Evolutionary conservation across 2,329 filamentous ascomycete genomes (phyloP).

Genomic region (Cladosporium sp.): DNA sequence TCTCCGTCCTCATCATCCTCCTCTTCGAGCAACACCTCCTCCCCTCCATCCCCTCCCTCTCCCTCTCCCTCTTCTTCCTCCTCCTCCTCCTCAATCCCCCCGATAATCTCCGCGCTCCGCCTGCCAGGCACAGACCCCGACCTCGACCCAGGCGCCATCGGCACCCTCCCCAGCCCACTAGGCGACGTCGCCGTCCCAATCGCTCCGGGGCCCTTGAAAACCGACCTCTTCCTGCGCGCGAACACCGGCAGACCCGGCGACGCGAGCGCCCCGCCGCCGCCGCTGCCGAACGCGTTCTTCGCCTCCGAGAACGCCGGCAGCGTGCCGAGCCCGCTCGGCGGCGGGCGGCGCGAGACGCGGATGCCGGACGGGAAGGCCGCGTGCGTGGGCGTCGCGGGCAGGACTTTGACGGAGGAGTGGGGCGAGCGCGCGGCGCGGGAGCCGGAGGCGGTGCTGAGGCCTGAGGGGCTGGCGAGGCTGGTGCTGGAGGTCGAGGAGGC

Average conservation of each 20-base stretch:
- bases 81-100: slow-evolving; percentile 35
- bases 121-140: slow-evolving; percentile 59
- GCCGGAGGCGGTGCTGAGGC: slow-evolving; percentile 47
- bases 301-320: slow-evolving; percentile 25
- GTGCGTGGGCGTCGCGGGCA: slow-evolving; percentile 77
- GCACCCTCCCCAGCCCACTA: slow-evolving; percentile 18
- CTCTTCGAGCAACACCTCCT: slow-evolving; percentile 1
- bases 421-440: slow-evolving; percentile 64
- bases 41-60: slow-evolving; percentile 4
- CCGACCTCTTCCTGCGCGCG: slow-evolving; percentile 70
- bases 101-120: slow-evolving; percentile 68
- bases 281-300: slow-evolving; percentile 18
- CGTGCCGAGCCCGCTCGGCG: slow-evolving; percentile 26
- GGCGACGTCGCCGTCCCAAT: slow-evolving; percentile 40
- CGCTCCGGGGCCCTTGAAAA: slow-evolving; percentile 67
- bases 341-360: slow-evolving; percentile 48
- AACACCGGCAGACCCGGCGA: slow-evolving; percentile 61
- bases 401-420: slow-evolving; percentile 88
- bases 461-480: slow-evolving; percentile 49
- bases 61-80: slow-evolving; percentile 22
- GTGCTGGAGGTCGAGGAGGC: slow-evolving; percentile 85
- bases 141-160: slow-evolving; percentile 17
- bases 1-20: slow-evolving; percentile 16
- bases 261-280: slow-evolving; percentile 17
- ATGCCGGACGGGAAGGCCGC: slow-evolving; percentile 77